A percentile compares a stretch with the other conserved stretches of the same genome.
Conservation (phyloP, 768 basidiomycete genomes). For the Tulasnella sp. region DNA sequence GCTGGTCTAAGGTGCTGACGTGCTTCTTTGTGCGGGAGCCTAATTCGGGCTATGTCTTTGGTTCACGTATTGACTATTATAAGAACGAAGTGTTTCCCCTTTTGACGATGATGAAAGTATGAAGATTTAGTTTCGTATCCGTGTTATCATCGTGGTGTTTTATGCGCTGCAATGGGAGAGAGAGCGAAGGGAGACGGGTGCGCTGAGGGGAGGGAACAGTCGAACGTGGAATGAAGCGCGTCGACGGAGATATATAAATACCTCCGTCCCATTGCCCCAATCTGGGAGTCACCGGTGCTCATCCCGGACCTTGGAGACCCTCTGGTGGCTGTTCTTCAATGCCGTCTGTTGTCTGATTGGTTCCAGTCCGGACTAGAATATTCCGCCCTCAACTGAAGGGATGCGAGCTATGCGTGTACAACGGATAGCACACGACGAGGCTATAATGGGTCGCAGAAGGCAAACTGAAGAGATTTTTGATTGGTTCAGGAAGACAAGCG, state of each 20-base stretch:
- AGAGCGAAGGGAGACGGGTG: neutral
- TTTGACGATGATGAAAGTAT: no score
- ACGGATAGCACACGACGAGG: no score
- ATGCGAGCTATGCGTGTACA: no score
- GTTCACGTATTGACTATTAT: neutral
- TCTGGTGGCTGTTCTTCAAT: no score
- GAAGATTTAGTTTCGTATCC: constrained; percentile 34
- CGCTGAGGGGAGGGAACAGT: neutral
- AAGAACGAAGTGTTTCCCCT: neutral
- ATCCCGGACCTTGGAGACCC: neutral
- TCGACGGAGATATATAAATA: constrained; percentile 3
- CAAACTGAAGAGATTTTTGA: neutral
- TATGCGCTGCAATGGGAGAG: neutral
- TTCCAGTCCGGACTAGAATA: neutral
- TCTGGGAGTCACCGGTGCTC: neutral
- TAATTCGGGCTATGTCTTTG: neutral
- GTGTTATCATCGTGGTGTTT: constrained; percentile 39
- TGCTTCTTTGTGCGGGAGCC: constrained; percentile 7
- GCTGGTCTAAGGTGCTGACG: constrained; percentile 13
- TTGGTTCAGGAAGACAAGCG: neutral
- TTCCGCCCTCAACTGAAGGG: no score
- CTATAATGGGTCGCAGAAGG: neutral
- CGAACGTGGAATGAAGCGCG: neutral
- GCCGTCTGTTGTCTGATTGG: no score
- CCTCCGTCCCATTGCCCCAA: neutral